Evolutionary conservation across 352 stramenopile genomes (phyloP), one percentile per base, ranked within the genome.

Genomic region (Pythium rhizo-oryzae): DNA sequence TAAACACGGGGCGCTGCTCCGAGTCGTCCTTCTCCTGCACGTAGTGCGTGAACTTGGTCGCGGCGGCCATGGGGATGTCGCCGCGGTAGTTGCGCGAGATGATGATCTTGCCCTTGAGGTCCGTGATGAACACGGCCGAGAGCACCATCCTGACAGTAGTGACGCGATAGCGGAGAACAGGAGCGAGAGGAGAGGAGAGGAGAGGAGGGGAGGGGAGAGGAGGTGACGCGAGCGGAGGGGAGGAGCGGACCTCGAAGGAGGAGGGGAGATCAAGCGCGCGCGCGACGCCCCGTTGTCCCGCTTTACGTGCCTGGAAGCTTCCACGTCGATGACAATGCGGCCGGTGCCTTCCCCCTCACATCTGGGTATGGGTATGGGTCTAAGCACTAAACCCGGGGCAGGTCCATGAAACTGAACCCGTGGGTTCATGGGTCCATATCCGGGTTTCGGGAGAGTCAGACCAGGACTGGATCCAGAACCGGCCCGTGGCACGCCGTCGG

Each of bases 51-150:
- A 97, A 97, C 75, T 90, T 97, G 71, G 95, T 78, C 3, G 87
- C 90, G 4, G 94, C 91, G 0, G 87, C 91, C 77, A 99, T 96
- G 47, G 97, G 96, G 70, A 99, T 98, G 80, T 99, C 98, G 24
- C 98, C 98, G 46, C 98, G 91, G 79, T 99, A 99, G 82, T 99
- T 99, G 63, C 98, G 91, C 69, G 93, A 98, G 78, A 99, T 99
- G 65, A 99, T 98, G 55, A 99, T 95, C 84, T 99, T 99, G 47
- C 97, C 97, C 78, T 99, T 99, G 25, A 99, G 82, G 80, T 99
- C 98, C 66, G 97, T 99, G 77, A 99, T 98, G 85, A 99, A 99
- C 59, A 99, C 92, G 24, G 97, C 98, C 52, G 96, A 99, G 61
- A 98, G 93, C 70, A 99, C 96, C 96, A 99, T 99, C 35, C 56